Conservation (phyloP, 768 basidiomycete species). For the Mycena belliarum region DNA sequence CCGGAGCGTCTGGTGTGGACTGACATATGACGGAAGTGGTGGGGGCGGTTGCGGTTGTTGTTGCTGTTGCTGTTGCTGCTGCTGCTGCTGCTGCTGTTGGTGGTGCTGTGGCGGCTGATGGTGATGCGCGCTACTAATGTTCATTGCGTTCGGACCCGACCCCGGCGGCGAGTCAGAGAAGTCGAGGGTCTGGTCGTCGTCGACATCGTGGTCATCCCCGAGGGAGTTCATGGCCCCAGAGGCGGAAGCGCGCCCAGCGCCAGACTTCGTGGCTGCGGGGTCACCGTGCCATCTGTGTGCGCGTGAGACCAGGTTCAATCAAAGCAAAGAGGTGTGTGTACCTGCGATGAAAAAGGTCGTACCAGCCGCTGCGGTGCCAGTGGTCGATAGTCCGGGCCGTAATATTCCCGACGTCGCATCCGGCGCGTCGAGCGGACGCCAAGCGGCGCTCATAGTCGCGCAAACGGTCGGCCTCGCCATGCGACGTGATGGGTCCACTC, state of each 20-base stretch:
- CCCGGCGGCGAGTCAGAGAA: slow-evolving; percentile 38
- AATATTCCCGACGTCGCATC: slow-evolving; percentile 73
- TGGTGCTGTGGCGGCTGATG: too few relatives aligned
- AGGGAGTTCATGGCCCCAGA: slow-evolving; percentile 31
- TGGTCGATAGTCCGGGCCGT: slow-evolving; percentile 75
- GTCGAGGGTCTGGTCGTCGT: slow-evolving; percentile 52
- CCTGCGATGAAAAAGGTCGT: slow-evolving; percentile 70
- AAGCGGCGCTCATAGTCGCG: slow-evolving; percentile 74
- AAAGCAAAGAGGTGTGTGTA: slow-evolving; percentile 25
- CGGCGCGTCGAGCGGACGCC: slow-evolving; percentile 61
- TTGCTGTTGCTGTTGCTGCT: too few relatives aligned
- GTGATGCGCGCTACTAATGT: slow-evolving; percentile 23
- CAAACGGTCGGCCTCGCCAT: slow-evolving; percentile 64
- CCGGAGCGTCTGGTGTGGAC: slow-evolving; percentile 39
- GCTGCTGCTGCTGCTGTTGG: slow-evolving; percentile 10
- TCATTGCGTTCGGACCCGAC: slow-evolving; percentile 34
- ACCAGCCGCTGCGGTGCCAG: slow-evolving; percentile 81
- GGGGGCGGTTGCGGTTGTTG: slow-evolving; percentile 33
- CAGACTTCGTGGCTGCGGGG: slow-evolving; percentile 56
- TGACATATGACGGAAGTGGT: slow-evolving; percentile 31
- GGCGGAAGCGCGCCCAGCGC: slow-evolving; percentile 35
- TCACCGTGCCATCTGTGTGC: slow-evolving; percentile 64
- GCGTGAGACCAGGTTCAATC: slow-evolving; percentile 6
- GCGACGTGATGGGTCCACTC: slow-evolving; percentile 37
- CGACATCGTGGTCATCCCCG: slow-evolving; percentile 46